Conservation (phyloP, 352 stramenopile species). For the Phytopythium boreale region DNA sequence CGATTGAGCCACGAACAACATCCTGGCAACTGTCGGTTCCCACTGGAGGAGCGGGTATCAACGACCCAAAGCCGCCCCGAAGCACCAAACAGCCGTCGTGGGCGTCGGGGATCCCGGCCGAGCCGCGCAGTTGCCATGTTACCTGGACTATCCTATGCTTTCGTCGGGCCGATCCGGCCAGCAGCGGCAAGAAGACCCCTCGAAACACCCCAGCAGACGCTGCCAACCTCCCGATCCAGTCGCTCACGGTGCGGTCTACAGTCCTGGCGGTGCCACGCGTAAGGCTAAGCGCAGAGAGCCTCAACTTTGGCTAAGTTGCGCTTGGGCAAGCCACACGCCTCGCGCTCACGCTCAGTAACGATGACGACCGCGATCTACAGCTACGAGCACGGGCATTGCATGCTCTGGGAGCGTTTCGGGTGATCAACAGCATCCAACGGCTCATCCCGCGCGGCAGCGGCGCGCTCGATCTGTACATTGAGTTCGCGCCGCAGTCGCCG, state of each 20-base stretch:
- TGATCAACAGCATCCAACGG: conserved; percentile 69
- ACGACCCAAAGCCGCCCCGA: neutral
- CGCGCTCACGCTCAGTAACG: conserved; percentile 64
- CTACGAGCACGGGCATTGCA: conserved; percentile 68
- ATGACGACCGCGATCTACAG: conserved; percentile 25
- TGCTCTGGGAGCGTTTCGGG: conserved; percentile 72
- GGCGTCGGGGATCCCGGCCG: conserved; percentile 15
- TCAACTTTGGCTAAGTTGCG: conserved; percentile 88
- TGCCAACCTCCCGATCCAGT: conserved; percentile 26
- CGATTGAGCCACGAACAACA: neutral
- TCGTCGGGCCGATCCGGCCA: conserved; percentile 17
- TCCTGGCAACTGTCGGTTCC: neutral
- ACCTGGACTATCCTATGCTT: conserved; percentile 81
- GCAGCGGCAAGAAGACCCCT: conserved; percentile 5
- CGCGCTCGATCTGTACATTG: conserved; percentile 34
- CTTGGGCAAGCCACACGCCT: conserved; percentile 65
- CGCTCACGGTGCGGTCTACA: conserved; percentile 67
- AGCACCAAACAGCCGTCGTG: neutral
- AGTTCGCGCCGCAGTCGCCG: conserved; percentile 59
- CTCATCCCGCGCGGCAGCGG: conserved; percentile 26
- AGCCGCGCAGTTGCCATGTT: conserved; percentile 73
- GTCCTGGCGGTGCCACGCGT: conserved; percentile 49
- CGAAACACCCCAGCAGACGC: neutral
- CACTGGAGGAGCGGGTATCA: neutral
- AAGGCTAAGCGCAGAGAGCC: conserved; percentile 25